Conservation (phyloP, 129 eudicot species). For the Escallonia rubra region DNA sequence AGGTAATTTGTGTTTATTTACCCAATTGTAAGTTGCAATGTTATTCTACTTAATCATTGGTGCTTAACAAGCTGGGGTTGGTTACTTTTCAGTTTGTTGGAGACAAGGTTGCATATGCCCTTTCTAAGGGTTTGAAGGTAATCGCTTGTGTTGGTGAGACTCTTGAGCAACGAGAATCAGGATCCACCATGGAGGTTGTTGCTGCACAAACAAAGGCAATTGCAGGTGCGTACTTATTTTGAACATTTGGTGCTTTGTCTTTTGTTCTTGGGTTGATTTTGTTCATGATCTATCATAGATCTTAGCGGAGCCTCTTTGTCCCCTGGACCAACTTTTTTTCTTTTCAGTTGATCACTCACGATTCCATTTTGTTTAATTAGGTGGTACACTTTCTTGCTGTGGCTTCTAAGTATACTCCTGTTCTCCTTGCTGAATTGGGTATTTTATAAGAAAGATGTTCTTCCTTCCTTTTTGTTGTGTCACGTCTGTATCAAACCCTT, state of each 20-base stretch:
- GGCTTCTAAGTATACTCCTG: too few relatives aligned
- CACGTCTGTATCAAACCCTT: too few relatives aligned
- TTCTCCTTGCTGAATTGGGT: too few relatives aligned
- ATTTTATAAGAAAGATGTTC: too few relatives aligned
- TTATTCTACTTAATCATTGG: too few relatives aligned
- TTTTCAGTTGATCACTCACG: not conserved
- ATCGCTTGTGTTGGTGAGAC: slow-evolving; percentile 99
- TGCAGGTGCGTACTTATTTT: slow-evolving; percentile 49
- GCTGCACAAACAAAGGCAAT: slow-evolving; percentile 95
- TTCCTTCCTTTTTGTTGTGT: too few relatives aligned
- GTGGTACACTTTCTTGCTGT: not conserved
- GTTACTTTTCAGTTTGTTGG: slow-evolving; percentile 74
- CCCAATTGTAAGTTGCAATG: not conserved
- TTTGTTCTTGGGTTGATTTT: not conserved
- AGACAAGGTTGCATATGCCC: slow-evolving; percentile 96
- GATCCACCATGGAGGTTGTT: slow-evolving; percentile 91
- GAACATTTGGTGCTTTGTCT: not conserved
- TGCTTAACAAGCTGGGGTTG: slow-evolving; percentile 5
- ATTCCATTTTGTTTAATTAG: not conserved
- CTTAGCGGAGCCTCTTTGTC: not conserved
- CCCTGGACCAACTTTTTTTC: not conserved
- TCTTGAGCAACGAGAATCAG: slow-evolving; percentile 89
- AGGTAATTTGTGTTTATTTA: slow-evolving; percentile 41
- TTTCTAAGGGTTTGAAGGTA: slow-evolving; percentile 88
- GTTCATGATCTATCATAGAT: not conserved